phyloP scores from a whole-genome alignment of 139 green algal genomes.

The Edaphochlamys debaryana region DNA sequence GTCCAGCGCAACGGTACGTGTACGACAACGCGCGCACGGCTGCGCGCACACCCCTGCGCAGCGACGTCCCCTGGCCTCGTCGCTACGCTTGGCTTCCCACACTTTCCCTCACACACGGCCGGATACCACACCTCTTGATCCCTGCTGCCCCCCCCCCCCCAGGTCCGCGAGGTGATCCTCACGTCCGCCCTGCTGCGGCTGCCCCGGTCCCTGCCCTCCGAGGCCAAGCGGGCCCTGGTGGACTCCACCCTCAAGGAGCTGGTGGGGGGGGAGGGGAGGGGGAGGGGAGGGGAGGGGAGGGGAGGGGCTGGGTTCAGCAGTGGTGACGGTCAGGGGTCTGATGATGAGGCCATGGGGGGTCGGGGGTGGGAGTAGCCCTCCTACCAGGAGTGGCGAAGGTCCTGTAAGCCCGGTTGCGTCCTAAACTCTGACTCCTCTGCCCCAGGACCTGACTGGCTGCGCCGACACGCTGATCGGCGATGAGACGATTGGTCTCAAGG shows the following conservation, averaged over 20 bases:
- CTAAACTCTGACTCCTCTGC: too few species aligned
- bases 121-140: too few species aligned
- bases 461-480: slow-evolving; percentile 75
- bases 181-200: slow-evolving; percentile 74
- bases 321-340: too few species aligned
- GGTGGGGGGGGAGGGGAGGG: slow-evolving; percentile 40
- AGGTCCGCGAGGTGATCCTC: slow-evolving; percentile 68
- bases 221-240: slow-evolving; percentile 62
- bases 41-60: too few species aligned
- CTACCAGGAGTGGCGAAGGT: too few species aligned
- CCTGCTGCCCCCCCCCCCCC: not conserved
- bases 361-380: not conserved
- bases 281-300: not conserved
- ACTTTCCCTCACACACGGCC: too few species aligned
- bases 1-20: slow-evolving; percentile 64
- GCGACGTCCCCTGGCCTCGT: too few species aligned
- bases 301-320: not conserved
- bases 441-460: slow-evolving; percentile 61
- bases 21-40: too few species aligned
- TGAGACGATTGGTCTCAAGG: slow-evolving; percentile 74
- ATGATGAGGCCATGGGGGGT: too few species aligned
- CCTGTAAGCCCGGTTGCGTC: too few species aligned
- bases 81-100: too few species aligned
- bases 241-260: slow-evolving; percentile 71
- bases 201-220: slow-evolving; percentile 46